Conservation (phyloP, 768 basidiomycete species). For the Suillus hirtellus region DNA sequence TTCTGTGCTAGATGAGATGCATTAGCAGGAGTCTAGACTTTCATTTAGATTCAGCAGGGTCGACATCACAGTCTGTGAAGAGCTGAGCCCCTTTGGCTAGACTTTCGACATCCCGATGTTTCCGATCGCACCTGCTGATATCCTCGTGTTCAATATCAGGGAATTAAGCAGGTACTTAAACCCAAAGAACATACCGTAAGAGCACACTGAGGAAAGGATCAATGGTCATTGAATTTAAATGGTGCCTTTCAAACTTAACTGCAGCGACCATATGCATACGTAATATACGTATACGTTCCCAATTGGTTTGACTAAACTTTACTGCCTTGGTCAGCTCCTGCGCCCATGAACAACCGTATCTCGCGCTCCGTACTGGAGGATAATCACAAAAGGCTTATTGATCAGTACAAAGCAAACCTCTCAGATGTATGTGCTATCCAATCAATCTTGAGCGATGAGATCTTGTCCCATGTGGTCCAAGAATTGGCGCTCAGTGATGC, state of each 20-base stretch:
- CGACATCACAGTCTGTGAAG: not conserved
- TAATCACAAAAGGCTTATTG: slow-evolving; percentile 49
- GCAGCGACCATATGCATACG: not conserved
- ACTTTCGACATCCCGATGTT: not conserved
- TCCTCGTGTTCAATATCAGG: not conserved
- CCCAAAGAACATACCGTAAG: not conserved
- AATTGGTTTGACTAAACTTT: not conserved
- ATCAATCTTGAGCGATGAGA: slow-evolving; percentile 50
- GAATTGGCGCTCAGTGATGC: slow-evolving; percentile 54
- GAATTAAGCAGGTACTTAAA: not conserved
- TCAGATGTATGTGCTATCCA: slow-evolving; percentile 49
- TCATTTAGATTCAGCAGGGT: not conserved
- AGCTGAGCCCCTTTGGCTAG: no score
- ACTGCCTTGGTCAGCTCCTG: not conserved
- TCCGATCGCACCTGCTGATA: not conserved
- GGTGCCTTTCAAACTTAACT: not conserved
- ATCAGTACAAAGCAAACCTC: slow-evolving; percentile 51
- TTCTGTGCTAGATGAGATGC: not conserved
- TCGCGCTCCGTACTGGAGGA: slow-evolving; percentile 42
- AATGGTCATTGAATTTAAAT: no score
- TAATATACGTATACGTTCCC: not conserved
- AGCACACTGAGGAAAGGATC: no score
- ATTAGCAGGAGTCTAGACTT: no score
- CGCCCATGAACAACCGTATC: slow-evolving; percentile 10
- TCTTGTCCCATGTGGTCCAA: slow-evolving; percentile 59